Percentiles rank a stretch among this genome's conserved stretches.
phyloP scores from a whole-genome alignment of 1,284 basidiomycete genomes.

The Porphyrellus sp. region DNA sequence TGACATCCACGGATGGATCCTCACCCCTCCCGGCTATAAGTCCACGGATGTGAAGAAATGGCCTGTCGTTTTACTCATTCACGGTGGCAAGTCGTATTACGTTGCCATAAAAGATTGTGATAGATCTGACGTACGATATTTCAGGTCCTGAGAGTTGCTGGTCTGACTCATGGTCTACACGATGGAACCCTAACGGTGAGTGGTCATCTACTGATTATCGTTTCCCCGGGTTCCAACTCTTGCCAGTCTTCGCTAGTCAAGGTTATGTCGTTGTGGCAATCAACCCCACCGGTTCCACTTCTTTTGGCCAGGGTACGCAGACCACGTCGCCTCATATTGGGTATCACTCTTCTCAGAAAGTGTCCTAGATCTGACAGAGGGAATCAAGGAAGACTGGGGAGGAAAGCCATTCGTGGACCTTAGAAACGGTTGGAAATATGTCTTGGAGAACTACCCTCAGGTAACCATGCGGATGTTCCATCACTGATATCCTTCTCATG shows the following conservation, averaged over 20 bases:
- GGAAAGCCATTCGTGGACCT: conserved; percentile 85
- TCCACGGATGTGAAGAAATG: conserved; percentile 67
- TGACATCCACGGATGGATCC: conserved; percentile 76
- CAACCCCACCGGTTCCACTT: conserved; percentile 87
- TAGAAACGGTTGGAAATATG: conserved; percentile 70
- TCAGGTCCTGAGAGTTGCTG: conserved; percentile 75
- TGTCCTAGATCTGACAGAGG: conserved; percentile 71
- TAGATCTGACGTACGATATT: conserved; percentile 3
- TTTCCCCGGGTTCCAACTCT: neutral
- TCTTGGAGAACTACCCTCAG: conserved; percentile 70
- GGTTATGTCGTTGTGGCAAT: conserved; percentile 84
- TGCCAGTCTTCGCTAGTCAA: conserved; percentile 69
- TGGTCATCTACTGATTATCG: neutral
- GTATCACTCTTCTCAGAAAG: conserved; percentile 2
- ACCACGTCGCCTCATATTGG: neutral
- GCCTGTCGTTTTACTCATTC: conserved; percentile 72
- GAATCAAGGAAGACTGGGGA: conserved; percentile 78
- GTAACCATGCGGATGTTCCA: conserved; percentile 35
- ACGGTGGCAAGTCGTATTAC: conserved; percentile 51
- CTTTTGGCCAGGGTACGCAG: conserved; percentile 74
- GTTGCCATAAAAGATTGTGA: neutral
- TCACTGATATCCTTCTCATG: conserved; percentile 7
- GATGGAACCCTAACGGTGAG: conserved; percentile 85
- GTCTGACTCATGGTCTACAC: conserved; percentile 79
- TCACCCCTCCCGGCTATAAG: conserved; percentile 77